A percentile compares a stretch with the other conserved stretches of the same genome.
Evolutionary conservation across 78 protist species (phyloP).

Genomic region (Chrysochromulina parva): DNA sequence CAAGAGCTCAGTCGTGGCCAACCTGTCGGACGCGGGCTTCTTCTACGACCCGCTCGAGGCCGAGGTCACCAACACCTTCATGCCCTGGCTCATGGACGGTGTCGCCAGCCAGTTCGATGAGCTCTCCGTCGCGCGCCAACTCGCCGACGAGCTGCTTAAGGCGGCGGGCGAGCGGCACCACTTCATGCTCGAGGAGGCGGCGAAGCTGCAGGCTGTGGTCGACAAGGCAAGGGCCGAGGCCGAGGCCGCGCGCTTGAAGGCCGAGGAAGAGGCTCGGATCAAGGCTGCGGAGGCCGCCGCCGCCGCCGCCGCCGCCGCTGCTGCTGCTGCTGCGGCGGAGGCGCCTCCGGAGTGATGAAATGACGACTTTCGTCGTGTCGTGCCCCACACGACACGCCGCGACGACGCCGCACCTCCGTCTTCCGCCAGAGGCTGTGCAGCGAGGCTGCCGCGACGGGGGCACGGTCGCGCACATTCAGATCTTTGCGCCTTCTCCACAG

Average conservation of each 20-base stretch:
- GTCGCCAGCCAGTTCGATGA: background rate
- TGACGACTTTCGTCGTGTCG: too few species aligned
- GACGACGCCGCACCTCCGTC: too few species aligned
- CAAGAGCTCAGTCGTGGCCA: constrained; percentile 47
- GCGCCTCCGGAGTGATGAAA: too few species aligned
- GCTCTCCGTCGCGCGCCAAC: background rate
- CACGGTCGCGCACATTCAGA: too few species aligned
- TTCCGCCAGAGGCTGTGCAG: too few species aligned
- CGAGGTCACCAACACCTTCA: constrained; percentile 60
- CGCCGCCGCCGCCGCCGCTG: background rate
- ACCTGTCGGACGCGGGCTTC: constrained; percentile 55
- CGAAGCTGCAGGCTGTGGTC: background rate
- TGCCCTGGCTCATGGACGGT: constrained; percentile 72
- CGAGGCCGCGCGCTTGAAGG: background rate
- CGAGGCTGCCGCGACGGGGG: too few species aligned
- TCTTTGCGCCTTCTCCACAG: too few species aligned
- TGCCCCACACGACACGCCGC: too few species aligned
- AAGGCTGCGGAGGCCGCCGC: background rate
- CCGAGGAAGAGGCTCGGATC: background rate
- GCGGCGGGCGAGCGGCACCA: background rate
- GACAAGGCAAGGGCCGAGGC: background rate
- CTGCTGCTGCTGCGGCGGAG: background rate
- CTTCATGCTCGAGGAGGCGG: background rate
- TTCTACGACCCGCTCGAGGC: constrained; percentile 65
- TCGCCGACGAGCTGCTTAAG: constrained; percentile 17